Conservation (phyloP, 1,139 yeast genomes). For the Candida frijolesensis region DNA sequence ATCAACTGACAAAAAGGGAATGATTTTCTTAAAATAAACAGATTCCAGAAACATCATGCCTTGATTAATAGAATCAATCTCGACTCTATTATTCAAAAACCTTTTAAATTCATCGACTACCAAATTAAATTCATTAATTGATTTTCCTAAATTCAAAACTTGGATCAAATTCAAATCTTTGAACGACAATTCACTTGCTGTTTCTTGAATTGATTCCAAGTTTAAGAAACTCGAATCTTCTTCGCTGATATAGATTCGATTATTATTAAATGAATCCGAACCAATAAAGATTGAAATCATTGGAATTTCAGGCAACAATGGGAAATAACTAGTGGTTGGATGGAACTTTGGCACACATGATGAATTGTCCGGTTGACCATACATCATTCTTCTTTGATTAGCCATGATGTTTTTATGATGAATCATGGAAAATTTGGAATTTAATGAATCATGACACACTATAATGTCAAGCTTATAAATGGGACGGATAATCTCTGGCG, state of each 20-base stretch:
- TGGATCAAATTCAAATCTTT: slow-evolving; percentile 11
- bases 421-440: slow-evolving; percentile 32
- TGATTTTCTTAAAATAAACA: slow-evolving; percentile 39
- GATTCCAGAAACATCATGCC: slow-evolving; percentile 26
- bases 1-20: slow-evolving; percentile 46
- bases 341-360: neutral
- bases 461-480: slow-evolving; percentile 50
- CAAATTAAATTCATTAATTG: slow-evolving; percentile 66
- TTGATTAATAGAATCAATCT: slow-evolving; percentile 35
- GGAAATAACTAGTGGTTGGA: slow-evolving; percentile 17
- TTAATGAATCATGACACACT: slow-evolving; percentile 45
- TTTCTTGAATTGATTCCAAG: slow-evolving; percentile 21
- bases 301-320: slow-evolving; percentile 34
- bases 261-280: slow-evolving; percentile 27
- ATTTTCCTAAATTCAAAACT: slow-evolving; percentile 52
- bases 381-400: slow-evolving; percentile 5
- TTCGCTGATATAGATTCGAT: slow-evolving; percentile 33
- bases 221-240: slow-evolving; percentile 19
- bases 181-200: slow-evolving; percentile 14
- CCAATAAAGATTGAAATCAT: slow-evolving; percentile 38
- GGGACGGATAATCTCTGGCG: slow-evolving; percentile 53
- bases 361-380: slow-evolving; percentile 8
- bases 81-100: slow-evolving; percentile 46
- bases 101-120: slow-evolving; percentile 61
- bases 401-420: slow-evolving; percentile 14